Conservation (phyloP, 192 early-diverging fungal genomes). For the Rhizoclosmatium globosum region DNA sequence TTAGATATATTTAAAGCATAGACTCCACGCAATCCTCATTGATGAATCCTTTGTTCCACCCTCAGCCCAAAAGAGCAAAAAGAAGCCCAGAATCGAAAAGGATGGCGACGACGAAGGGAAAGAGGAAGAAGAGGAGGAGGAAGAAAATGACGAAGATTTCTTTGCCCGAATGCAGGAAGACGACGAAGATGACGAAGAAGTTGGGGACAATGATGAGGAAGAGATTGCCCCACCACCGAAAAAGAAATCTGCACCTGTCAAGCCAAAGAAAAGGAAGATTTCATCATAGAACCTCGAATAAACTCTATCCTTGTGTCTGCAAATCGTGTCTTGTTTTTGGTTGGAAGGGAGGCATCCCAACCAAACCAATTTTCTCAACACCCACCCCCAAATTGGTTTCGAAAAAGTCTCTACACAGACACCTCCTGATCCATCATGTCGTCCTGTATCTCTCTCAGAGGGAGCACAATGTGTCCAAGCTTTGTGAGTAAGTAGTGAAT, state of each 20-base stretch:
- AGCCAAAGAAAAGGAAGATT: not conserved
- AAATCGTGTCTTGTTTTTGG: not conserved
- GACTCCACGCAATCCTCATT: not conserved
- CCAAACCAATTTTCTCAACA: not conserved
- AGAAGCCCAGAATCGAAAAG: not conserved
- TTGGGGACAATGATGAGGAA: not conserved
- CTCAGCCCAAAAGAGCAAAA: not conserved
- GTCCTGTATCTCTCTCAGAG: constrained; percentile 2
- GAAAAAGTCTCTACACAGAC: not conserved
- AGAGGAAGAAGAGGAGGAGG: constrained; percentile 1
- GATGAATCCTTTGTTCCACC: not conserved
- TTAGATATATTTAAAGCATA: constrained; percentile 27
- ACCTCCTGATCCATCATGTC: not conserved
- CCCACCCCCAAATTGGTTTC: not conserved
- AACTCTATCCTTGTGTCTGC: not conserved
- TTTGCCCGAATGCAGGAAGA: not conserved
- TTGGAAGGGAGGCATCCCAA: too few relatives aligned
- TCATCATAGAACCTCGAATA: not conserved
- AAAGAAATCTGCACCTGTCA: not conserved
- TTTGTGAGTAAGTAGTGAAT: not conserved
- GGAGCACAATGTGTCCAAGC: not conserved
- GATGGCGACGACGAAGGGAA: not conserved
- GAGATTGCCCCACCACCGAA: not conserved
- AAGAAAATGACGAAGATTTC: constrained; percentile 20
- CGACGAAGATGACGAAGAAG: constrained; percentile 14